Conservation (phyloP, 164 flowering plant species). For the Piper betle region DNA sequence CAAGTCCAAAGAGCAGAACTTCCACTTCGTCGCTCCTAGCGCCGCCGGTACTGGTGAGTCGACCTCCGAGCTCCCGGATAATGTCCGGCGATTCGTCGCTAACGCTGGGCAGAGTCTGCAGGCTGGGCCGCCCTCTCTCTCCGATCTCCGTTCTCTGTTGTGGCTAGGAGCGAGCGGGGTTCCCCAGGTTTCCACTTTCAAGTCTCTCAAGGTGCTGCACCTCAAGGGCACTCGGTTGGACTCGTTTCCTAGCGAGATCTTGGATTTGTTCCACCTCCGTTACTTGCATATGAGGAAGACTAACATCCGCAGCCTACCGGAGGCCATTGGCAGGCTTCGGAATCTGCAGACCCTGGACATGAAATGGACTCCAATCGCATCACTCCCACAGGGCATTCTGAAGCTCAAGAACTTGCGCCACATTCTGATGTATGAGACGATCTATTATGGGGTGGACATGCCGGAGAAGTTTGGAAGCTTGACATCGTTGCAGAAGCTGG, state of each 20-base stretch:
- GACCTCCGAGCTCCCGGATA: not conserved
- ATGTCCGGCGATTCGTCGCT: conserved; percentile 19
- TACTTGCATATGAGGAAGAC: conserved; percentile 27
- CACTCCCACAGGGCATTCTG: not conserved
- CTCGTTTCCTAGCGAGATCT: conserved; percentile 13
- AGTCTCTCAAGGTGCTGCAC: conserved; percentile 25
- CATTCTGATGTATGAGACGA: not conserved
- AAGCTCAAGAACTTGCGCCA: not conserved
- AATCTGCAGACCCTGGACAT: not conserved
- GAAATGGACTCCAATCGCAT: not conserved
- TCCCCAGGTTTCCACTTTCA: conserved; percentile 13
- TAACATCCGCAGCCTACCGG: conserved; percentile 21
- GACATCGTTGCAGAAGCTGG: not conserved
- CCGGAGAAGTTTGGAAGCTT: not conserved
- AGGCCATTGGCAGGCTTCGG: not conserved
- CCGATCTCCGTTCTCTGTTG: conserved; percentile 23
- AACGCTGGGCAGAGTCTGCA: conserved; percentile 7
- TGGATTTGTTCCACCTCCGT: conserved; percentile 17
- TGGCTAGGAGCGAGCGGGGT: conserved; percentile 7
- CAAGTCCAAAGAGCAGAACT: conserved; percentile 16
- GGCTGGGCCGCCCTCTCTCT: not conserved
- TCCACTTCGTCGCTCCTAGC: conserved; percentile 5
- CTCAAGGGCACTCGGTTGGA: conserved; percentile 18
- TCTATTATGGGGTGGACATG: not conserved
- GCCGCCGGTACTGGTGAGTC: not conserved